phyloP scores from a whole-genome alignment of 345 rosid species.

The Eucalyptus marginata region DNA sequence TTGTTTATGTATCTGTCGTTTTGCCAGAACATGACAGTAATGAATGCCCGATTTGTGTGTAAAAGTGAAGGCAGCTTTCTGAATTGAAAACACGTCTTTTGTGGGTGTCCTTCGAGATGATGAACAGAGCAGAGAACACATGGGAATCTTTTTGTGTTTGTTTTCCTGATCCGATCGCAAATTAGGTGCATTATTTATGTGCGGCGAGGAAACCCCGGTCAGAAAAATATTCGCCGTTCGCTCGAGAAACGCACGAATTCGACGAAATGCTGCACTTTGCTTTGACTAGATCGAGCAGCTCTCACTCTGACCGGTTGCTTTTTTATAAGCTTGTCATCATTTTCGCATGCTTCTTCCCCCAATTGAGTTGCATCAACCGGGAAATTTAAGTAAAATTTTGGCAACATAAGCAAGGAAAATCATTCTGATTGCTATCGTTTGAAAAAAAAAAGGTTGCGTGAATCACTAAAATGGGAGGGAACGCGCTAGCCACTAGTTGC shows the following conservation, averaged over 20 bases:
- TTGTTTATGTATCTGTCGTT: background rate
- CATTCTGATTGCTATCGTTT: background rate
- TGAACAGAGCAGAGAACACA: background rate
- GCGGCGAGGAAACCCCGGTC: background rate
- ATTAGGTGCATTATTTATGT: background rate
- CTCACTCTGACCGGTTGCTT: background rate
- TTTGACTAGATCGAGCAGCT: background rate
- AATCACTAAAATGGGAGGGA: background rate
- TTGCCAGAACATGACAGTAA: background rate
- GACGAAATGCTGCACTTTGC: background rate
- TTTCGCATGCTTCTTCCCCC: background rate
- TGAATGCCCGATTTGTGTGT: background rate
- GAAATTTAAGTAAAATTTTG: background rate
- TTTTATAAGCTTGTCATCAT: background rate
- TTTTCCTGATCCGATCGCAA: background rate
- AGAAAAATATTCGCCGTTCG: rapidly evolving
- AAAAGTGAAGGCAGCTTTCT: background rate
- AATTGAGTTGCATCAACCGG: background rate
- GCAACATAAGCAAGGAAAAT: background rate
- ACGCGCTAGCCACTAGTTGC: background rate
- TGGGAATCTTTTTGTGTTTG: background rate
- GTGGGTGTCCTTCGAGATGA: background rate
- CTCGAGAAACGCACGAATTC: background rate
- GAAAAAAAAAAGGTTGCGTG: background rate
- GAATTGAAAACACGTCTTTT: background rate